Percentiles rank a stretch among this genome's conserved stretches.
Conservation (phyloP, 2,329 filamentous ascomycete genomes). For the Aureobasidium sp. region DNA sequence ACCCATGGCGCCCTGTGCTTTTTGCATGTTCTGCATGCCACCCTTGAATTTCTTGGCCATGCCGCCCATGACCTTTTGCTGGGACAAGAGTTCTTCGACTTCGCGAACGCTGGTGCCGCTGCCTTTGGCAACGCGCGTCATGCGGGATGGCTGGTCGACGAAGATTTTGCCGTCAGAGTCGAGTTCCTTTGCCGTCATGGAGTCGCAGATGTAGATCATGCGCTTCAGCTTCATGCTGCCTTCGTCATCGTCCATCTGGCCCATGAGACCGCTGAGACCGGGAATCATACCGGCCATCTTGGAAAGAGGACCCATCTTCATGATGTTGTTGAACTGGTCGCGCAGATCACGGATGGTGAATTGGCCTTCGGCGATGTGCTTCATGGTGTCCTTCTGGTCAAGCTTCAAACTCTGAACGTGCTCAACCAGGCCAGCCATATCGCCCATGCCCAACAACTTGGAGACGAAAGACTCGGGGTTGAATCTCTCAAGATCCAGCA, state of each 20-base stretch:
- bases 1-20: conserved; percentile 81
- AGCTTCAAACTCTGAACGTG: conserved; percentile 93
- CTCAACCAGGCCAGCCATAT: conserved; percentile 89
- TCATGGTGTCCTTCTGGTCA: conserved; percentile 98
- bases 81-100: conserved; percentile 92
- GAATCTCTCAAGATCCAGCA: conserved; percentile 89
- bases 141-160: conserved; percentile 80
- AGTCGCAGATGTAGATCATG: conserved; percentile 99
- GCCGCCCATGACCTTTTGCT: conserved; percentile 90
- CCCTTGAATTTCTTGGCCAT: conserved; percentile 99
- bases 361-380: conserved; percentile 93
- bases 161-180: conserved; percentile 94
- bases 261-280: conserved; percentile 86
- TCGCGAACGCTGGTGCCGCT: conserved; percentile 86
- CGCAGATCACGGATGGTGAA: conserved; percentile 91
- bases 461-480: conserved; percentile 87
- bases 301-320: conserved; percentile 97
- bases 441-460: conserved; percentile 93
- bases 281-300: conserved; percentile 99
- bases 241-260: conserved; percentile 94
- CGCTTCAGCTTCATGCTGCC: conserved; percentile 87
- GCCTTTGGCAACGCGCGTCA: conserved; percentile 83
- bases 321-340: conserved; percentile 93
- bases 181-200: conserved; percentile 92
- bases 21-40: conserved; percentile 96